phyloP scores from a whole-genome alignment of 768 basidiomycete genomes.

The Boletus sensibilis region DNA sequence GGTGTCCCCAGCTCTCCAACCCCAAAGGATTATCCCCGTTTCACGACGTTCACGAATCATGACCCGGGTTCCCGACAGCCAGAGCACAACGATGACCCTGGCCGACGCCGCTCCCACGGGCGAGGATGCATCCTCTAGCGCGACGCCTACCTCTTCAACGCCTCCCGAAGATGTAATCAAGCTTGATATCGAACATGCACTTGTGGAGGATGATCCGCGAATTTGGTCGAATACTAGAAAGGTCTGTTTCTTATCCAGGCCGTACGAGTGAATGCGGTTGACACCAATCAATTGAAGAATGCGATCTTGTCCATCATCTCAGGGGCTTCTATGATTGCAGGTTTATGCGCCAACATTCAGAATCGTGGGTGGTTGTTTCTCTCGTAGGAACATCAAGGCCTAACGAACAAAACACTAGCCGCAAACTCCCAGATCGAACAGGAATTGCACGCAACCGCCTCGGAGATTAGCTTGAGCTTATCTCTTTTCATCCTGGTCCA shows the following conservation, averaged over 20 bases:
- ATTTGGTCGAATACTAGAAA: constrained; percentile 57
- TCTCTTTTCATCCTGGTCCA: constrained; percentile 74
- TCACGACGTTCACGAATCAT: constrained; percentile 6
- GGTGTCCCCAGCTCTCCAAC: background rate
- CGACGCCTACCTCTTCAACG: background rate
- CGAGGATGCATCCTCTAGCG: background rate
- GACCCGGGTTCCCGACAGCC: constrained; percentile 2
- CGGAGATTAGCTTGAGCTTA: constrained; percentile 65
- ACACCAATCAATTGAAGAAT: constrained; percentile 11
- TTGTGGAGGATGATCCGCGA: constrained; percentile 62
- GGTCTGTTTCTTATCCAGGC: constrained; percentile 32
- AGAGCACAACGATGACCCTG: background rate
- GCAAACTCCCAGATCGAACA: constrained; percentile 63
- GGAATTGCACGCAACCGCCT: constrained; percentile 58
- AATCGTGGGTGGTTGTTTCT: constrained; percentile 22
- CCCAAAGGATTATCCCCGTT: background rate
- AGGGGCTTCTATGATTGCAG: constrained; percentile 31
- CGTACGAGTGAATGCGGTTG: background rate
- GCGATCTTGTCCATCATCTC: constrained; percentile 23
- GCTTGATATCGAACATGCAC: constrained; percentile 38
- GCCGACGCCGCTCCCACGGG: background rate
- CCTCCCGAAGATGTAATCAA: constrained; percentile 1
- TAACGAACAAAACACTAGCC: constrained; percentile 39
- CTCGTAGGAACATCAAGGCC: too few species aligned
- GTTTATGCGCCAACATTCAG: constrained; percentile 28